Evolutionary conservation across 1,284 basidiomycete genomes (phyloP), one percentile per base, ranked within the genome.

Genomic region (Cystobasidium slooffiae): DNA sequence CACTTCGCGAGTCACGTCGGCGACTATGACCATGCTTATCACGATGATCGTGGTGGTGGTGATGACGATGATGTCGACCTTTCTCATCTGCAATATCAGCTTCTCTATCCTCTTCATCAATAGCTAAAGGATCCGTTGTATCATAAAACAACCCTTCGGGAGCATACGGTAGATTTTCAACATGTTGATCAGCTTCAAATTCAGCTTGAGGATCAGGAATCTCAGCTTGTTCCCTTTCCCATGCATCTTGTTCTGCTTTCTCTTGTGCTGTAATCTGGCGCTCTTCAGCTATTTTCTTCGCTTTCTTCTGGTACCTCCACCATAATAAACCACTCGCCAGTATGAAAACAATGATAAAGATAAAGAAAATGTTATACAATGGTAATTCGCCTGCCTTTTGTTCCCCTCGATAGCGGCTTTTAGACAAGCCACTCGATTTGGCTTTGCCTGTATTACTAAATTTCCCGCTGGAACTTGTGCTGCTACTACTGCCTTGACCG

Each of bases 321-420:
- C 70, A 47, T 46, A 56, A 16, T 7, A 59, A 9, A 9, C 56
- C 53, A 14, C 41, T 63, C 18, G 52, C 70, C 6, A n/a, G 44
- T 18, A 58, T 47, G 18, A 55, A n/a, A 12, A 63, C 47, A 55
- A 63, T 43, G 6, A 72, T 20, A 12, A 66, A 37, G 14, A 43
- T 41, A 1, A 73, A 10, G 9, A 73, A 37, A 62, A 61, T 52
- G n/a, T 64, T 46, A 31, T 73, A 73, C n/a, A 73, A 20, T 9
- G 70, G 70, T 20, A 73, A 46, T 43, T 9, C 18, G 9, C 70
- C 70, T 16, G 47, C 39, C 37, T 55, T 49, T 43, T 65, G 41
- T 47, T 65, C 39, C n/a, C 31, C 20, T 46, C 49, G 5, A 59
- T 68, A 68, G 39, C 55, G 6, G 24, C 43, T 68, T 22, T n/a